phyloP scores from a whole-genome alignment of 331 rosid species.

The Malus hybrid region DNA sequence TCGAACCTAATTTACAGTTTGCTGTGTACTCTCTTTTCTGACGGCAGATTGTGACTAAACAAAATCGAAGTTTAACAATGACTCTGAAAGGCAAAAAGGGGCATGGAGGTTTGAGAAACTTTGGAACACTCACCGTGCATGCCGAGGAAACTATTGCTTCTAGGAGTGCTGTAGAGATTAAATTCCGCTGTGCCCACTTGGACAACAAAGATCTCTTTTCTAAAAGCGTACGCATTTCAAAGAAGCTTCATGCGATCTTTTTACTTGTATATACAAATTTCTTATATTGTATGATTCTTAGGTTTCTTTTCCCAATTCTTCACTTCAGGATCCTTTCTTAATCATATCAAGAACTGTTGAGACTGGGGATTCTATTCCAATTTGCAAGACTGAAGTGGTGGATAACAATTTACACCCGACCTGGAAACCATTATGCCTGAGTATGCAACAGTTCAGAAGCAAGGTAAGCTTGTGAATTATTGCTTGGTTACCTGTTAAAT shows the following conservation, averaged over 20 bases:
- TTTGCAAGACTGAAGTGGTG: constrained; percentile 78
- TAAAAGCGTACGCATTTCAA: no score
- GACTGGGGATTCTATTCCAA: constrained; percentile 61
- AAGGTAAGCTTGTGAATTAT: constrained; percentile 39
- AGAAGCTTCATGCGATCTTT: no score
- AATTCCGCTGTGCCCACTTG: no score
- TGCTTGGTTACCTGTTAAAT: constrained; percentile 5
- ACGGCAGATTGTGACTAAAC: not conserved
- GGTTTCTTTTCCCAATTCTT: not conserved
- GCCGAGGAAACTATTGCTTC: no score
- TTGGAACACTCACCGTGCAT: no score
- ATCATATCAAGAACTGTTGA: constrained; percentile 69
- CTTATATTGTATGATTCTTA: no score
- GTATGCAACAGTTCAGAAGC: constrained; percentile 61
- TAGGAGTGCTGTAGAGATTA: no score
- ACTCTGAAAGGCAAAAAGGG: no score
- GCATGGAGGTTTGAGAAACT: no score
- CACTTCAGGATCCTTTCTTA: constrained; percentile 70
- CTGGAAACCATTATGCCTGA: constrained; percentile 62
- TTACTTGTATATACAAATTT: no score
- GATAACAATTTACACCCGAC: constrained; percentile 64
- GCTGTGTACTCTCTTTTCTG: not conserved
- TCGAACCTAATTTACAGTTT: not conserved
- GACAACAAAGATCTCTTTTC: no score
- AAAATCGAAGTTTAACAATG: no score